Percentiles rank a stretch among this genome's conserved stretches.
phyloP scores from a whole-genome alignment of 352 stramenopile genomes.

The Hyaloperonospora brassicae region DNA sequence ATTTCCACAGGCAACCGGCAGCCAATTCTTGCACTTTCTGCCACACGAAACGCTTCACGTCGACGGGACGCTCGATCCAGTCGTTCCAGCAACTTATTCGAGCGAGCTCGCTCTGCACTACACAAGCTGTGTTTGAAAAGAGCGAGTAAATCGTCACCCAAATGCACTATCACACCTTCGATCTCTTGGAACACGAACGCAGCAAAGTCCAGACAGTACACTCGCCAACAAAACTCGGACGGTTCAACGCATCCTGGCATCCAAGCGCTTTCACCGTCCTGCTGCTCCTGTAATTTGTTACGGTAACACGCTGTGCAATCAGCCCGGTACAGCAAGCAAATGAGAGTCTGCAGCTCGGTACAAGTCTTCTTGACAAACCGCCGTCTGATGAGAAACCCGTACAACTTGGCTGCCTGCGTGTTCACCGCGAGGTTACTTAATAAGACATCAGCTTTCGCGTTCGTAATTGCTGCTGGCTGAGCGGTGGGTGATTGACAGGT shows the following conservation, averaged over 20 bases:
- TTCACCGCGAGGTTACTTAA: conserved; percentile 15
- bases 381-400: conserved; percentile 43
- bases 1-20: conserved; percentile 49
- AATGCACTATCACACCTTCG: conserved; percentile 25
- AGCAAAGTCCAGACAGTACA: conserved; percentile 33
- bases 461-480: conserved; percentile 1
- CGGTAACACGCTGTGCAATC: conserved; percentile 17
- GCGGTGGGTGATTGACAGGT: conserved; percentile 1
- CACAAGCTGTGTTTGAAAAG: conserved; percentile 21
- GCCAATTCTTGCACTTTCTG: conserved; percentile 45
- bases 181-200: conserved; percentile 30
- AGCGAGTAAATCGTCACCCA: conserved; percentile 29
- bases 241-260: conserved; percentile 1
- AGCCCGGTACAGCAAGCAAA: conserved; percentile 29
- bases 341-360: conserved; percentile 34
- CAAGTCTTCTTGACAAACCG: conserved; percentile 38
- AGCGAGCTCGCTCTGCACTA: conserved; percentile 23
- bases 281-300: background rate
- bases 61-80: conserved; percentile 22
- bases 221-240: conserved; percentile 45
- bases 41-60: conserved; percentile 41
- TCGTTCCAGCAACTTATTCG: conserved; percentile 16
- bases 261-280: background rate
- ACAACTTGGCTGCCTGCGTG: conserved; percentile 37
- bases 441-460: background rate